Base-by-base conservation (phyloP, 2,329 filamentous ascomycete genomes). In the Periconia macrospinosa region DNA sequence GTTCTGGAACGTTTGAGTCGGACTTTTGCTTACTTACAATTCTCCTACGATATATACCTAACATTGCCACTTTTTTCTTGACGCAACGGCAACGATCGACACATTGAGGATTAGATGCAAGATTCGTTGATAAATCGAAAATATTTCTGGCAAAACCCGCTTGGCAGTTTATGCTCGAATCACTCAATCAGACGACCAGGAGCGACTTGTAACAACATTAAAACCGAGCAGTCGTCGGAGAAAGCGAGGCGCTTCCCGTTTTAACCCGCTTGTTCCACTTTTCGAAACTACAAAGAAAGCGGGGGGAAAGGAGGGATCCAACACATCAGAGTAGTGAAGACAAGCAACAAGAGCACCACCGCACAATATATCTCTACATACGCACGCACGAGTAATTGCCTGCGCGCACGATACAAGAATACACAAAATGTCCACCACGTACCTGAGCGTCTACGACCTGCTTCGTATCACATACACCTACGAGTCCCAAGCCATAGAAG, bases 401-500 rank as follows among this genome's bases (percentile, higher is more conserved):
- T 8, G 23, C 5, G 8, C 23, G 23, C 23, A 27, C 23, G 11
- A 37, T 37, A 3, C 3, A 37, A 14, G 11, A 13, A 37, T 45
- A n/a, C 17, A 58, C 47, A 13, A 8, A 8, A 71, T 71, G 69
- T 70, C 69, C 55, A 71, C 69, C 6, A 64, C 55, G n/a, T 62
- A 63, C 50, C 52, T 71, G 5, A 62, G 67, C 9, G 54, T 71
- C 42, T 60, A 70, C 57, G 69, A 71, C 42, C 54, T 71, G 10
- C 61, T 71, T 15, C 69, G 69, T 56, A 69, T 71, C 53, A 70
- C 69, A 18, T 70, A 70, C 47, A 66, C 62, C 1, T 71, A 71
- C 49, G 69, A 71, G 52, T 58, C 62, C n/a, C 61, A 59, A 44
- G 63, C 63, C n/a, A 42, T 62, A 11, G 59, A 63, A 46, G 57